A percentile compares a stretch with the other conserved stretches of the same genome.
Evolutionary conservation across 768 basidiomycete genomes (phyloP).

Genomic region (Lactarius deliciosus): DNA sequence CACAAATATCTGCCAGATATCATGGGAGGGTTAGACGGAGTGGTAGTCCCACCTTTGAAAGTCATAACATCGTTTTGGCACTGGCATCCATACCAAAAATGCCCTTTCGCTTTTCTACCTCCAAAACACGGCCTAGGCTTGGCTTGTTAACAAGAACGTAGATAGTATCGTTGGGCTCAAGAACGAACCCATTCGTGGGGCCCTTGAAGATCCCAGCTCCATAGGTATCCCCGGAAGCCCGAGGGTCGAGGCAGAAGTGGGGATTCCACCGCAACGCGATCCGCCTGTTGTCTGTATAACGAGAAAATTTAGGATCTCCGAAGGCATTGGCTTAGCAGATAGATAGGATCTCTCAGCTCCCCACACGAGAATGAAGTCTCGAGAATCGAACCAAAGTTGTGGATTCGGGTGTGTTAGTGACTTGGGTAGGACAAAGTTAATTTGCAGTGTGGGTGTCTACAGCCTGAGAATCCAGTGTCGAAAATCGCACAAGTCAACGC

Average conservation of each 20-base stretch:
- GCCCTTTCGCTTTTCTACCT: background rate
- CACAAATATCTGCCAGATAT: background rate
- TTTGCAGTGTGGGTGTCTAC: too few relatives aligned
- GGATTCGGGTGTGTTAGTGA: too few relatives aligned
- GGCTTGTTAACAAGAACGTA: slow-evolving; percentile 11
- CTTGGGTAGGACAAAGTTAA: too few relatives aligned
- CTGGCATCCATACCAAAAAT: background rate
- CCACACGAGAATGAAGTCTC: background rate
- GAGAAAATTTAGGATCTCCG: slow-evolving; percentile 14
- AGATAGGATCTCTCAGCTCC: background rate
- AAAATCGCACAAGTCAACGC: too few relatives aligned
- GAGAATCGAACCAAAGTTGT: too few relatives aligned
- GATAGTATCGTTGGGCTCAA: background rate
- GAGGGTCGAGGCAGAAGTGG: slow-evolving; percentile 1
- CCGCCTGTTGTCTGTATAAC: background rate
- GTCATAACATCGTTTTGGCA: background rate
- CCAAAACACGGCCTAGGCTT: background rate
- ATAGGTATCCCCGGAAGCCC: background rate
- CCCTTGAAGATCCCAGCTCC: background rate
- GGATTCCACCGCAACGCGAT: slow-evolving; percentile 4
- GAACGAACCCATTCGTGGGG: background rate
- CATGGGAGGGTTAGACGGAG: background rate
- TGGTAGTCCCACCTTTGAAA: background rate
- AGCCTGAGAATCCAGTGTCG: too few relatives aligned
- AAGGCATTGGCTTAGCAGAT: background rate